Evolutionary conservation across 108 stramenopile genomes (phyloP).

Genomic region (Mediolabrus comicus): DNA sequence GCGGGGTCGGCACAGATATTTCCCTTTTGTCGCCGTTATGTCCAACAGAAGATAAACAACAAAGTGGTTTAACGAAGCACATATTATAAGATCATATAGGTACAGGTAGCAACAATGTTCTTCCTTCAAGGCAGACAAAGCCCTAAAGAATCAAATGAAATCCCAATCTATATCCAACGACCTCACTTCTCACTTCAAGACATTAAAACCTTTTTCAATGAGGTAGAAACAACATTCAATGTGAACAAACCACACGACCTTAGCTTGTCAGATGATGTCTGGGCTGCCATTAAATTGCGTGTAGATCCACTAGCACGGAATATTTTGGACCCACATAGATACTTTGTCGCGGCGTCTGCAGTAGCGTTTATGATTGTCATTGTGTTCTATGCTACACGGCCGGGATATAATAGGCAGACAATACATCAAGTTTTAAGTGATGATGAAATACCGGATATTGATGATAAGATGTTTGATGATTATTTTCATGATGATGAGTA

Average conservation of each 20-base stretch:
- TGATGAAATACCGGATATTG: conserved; percentile 12
- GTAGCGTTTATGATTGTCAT: conserved; percentile 19
- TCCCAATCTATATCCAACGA: conserved; percentile 47
- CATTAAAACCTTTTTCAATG: conserved; percentile 18
- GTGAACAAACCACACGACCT: conserved; percentile 32
- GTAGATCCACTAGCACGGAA: conserved; percentile 50
- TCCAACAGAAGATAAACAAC: no score
- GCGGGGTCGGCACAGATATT: no score
- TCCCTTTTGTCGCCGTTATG: no score
- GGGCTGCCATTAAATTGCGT: conserved; percentile 50
- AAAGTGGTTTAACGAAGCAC: no score
- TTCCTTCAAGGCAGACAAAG: background rate
- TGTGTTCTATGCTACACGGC: conserved; percentile 41
- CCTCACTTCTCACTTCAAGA: conserved; percentile 20
- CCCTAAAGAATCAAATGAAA: conserved; percentile 29
- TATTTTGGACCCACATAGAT: conserved; percentile 49
- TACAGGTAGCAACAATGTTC: background rate
- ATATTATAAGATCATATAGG: conserved; percentile 19
- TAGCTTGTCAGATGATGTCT: conserved; percentile 34
- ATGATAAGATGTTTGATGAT: conserved; percentile 42
- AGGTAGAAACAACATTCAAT: conserved; percentile 46
- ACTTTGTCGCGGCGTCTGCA: conserved; percentile 12
- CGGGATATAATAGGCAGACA: conserved; percentile 27
- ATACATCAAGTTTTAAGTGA: conserved; percentile 13
- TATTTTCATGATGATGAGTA: conserved; percentile 38